Percentiles rank a stretch among this genome's conserved stretches.
Conservation (phyloP, 2,329 filamentous ascomycete genomes). For the Akanthomyces dipterigenus region DNA sequence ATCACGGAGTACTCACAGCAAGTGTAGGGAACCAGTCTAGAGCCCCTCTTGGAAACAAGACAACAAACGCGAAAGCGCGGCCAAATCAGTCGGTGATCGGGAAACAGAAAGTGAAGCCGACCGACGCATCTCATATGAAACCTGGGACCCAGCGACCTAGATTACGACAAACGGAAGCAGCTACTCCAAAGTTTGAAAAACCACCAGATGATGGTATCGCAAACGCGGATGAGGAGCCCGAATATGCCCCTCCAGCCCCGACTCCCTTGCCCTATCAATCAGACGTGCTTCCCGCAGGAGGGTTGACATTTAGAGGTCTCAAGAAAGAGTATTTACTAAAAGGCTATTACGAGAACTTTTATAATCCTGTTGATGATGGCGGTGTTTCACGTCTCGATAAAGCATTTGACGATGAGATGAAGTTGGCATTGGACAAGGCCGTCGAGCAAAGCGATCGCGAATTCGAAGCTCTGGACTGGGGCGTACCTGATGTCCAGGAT, state of each 20-base stretch:
- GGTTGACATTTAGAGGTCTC: slow-evolving; percentile 50
- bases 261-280: slow-evolving; percentile 62
- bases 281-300: slow-evolving; percentile 56
- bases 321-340: slow-evolving; percentile 53
- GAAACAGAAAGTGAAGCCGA: slow-evolving; percentile 50
- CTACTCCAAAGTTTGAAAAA: slow-evolving; percentile 55
- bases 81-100: slow-evolving; percentile 59
- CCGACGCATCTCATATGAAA: slow-evolving; percentile 56
- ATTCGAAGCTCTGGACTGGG: slow-evolving; percentile 57
- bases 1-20: neutral
- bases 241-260: slow-evolving; percentile 78
- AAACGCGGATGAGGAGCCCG: slow-evolving; percentile 64
- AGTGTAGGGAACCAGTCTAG: slow-evolving; percentile 47
- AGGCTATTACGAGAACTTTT: slow-evolving; percentile 55
- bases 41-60: slow-evolving; percentile 87
- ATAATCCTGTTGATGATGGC: slow-evolving; percentile 59
- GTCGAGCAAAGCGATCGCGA: slow-evolving; percentile 63
- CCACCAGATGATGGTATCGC: slow-evolving; percentile 46
- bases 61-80: slow-evolving; percentile 83
- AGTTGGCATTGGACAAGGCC: slow-evolving; percentile 45
- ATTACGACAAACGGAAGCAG: slow-evolving; percentile 42
- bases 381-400: slow-evolving; percentile 57
- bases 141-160: slow-evolving; percentile 53
- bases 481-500: slow-evolving; percentile 48
- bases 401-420: slow-evolving; percentile 49